These are phyloP conservation scores for Deuterostichococcus epilithicus DNA, from an alignment of 139 green algal species.

Conservation along the genomic window DNA sequence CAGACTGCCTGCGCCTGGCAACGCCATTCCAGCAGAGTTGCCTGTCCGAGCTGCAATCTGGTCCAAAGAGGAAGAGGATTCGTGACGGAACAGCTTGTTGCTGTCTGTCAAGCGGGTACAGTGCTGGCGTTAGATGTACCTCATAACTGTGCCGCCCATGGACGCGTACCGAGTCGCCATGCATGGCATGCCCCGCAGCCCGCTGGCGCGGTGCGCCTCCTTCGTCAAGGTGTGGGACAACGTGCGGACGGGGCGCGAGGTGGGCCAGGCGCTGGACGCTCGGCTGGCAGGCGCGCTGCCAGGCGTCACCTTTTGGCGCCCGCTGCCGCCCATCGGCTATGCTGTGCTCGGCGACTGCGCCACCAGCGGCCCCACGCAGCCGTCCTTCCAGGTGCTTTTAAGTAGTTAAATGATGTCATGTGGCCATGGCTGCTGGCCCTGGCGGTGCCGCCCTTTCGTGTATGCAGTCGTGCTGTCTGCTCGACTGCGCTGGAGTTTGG, in stretches of 20 bases:
- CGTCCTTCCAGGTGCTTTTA: slow-evolving; percentile 48
- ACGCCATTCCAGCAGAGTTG: background rate
- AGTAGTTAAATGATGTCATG: background rate
- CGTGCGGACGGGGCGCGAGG: background rate
- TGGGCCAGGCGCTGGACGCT: slow-evolving; percentile 19
- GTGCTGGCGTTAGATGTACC: no score
- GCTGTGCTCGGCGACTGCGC: slow-evolving; percentile 68
- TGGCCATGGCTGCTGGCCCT: no score
- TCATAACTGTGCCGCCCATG: no score
- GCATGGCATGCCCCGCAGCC: slow-evolving; percentile 25
- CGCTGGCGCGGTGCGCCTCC: slow-evolving; percentile 45
- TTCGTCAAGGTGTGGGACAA: slow-evolving; percentile 69
- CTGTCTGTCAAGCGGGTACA: no score
- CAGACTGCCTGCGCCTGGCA: slow-evolving; percentile 19
- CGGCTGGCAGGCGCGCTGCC: slow-evolving; percentile 28
- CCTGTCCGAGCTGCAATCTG: no score
- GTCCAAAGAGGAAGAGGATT: no score
- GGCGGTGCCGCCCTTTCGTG: no score
- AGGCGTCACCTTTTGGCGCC: slow-evolving; percentile 78
- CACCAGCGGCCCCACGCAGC: slow-evolving; percentile 39
- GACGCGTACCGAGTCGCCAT: no score
- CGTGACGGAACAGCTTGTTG: no score
- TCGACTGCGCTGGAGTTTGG: no score
- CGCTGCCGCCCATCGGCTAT: slow-evolving; percentile 71
- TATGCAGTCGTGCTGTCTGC: no score